Evolutionary conservation across 106 monocot genomes (phyloP).

Genomic region (Platanthera zijinensis): DNA sequence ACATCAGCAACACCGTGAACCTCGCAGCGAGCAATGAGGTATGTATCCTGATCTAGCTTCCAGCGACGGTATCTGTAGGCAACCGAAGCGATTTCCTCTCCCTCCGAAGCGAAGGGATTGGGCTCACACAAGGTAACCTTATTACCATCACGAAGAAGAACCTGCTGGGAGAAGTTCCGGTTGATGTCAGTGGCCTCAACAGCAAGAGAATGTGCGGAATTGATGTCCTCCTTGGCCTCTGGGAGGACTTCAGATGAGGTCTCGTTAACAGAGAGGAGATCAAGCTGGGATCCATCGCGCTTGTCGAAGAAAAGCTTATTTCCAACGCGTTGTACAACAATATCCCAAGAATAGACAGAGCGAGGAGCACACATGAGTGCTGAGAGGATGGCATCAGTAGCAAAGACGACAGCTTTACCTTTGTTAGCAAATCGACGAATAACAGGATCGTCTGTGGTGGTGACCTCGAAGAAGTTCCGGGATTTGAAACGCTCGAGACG

Average conservation of each 20-base stretch:
- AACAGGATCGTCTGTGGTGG: constrained; percentile 93
- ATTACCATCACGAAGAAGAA: constrained; percentile 68
- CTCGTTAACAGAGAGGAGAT: constrained; percentile 77
- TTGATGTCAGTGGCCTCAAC: constrained; percentile 90
- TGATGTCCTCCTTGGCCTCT: constrained; percentile 91
- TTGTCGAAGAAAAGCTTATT: constrained; percentile 98
- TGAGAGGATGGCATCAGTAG: constrained; percentile 80
- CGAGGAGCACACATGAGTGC: constrained; percentile 93
- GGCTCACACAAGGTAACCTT: constrained; percentile 82
- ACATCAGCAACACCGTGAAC: no score
- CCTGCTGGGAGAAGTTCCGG: constrained; percentile 97
- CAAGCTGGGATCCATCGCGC: constrained; percentile 94
- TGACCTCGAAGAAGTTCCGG: constrained; percentile 86
- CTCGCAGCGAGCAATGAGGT: no score
- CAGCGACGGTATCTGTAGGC: constrained; percentile 85
- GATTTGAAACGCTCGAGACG: constrained; percentile 83
- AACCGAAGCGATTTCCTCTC: constrained; percentile 74
- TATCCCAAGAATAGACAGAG: constrained; percentile 81
- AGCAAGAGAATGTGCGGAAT: constrained; percentile 73
- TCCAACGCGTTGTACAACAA: constrained; percentile 89
- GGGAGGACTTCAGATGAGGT: constrained; percentile 77
- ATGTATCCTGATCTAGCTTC: constrained; percentile 85
- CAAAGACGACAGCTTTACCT: constrained; percentile 82
- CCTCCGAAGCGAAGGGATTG: constrained; percentile 72
- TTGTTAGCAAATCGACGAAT: constrained; percentile 85